Conservation (phyloP, 2,329 filamentous ascomycete species). For the Venturia effusa region DNA sequence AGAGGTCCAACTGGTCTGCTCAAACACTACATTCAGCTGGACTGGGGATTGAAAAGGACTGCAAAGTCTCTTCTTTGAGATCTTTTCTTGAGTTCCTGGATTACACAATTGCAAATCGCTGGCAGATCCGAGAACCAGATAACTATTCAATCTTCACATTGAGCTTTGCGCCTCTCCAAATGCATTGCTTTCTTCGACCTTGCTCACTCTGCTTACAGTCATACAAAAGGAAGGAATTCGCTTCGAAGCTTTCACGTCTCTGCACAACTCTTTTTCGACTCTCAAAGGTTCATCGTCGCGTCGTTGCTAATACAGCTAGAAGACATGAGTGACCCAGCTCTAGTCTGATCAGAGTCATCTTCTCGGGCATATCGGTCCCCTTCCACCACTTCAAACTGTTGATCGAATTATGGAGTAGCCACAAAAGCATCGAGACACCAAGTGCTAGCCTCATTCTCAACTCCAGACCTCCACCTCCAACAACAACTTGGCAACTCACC, state of each 20-base stretch:
- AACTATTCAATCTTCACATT: no score
- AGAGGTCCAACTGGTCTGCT: background rate
- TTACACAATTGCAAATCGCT: background rate
- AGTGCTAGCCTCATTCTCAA: background rate
- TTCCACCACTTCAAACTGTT: background rate
- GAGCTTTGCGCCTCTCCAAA: no score
- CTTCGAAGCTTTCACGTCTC: no score
- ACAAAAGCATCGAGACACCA: background rate
- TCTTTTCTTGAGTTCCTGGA: background rate
- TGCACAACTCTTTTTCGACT: no score
- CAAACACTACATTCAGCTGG: background rate
- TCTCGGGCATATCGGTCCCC: background rate
- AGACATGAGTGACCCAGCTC: background rate
- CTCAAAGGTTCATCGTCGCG: no score
- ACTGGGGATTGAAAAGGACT: background rate
- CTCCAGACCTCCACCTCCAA: background rate
- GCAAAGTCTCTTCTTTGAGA: background rate
- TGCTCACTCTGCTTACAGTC: no score
- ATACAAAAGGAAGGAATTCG: no score
- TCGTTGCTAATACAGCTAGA: background rate
- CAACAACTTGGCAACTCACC: background rate
- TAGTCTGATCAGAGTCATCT: background rate
- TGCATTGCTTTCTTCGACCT: no score
- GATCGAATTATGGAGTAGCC: background rate
- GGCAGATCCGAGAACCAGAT: no score